Conservation (phyloP, 2,329 filamentous ascomycete species). For the Aureobasidium sp. region DNA sequence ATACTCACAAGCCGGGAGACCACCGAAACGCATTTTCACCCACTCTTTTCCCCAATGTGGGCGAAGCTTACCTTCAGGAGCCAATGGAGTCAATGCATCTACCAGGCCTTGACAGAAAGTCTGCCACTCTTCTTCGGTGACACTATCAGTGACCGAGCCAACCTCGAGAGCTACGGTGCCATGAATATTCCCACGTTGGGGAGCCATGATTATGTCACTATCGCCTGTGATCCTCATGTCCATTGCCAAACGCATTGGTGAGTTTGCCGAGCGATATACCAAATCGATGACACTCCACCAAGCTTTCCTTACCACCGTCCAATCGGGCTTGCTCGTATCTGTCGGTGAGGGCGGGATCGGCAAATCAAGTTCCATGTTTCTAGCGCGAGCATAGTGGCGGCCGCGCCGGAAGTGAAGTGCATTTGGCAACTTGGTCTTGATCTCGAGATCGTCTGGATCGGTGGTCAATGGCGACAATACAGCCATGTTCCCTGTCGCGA, state of each 20-base stretch:
- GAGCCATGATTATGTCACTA: constrained; percentile 40
- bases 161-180: constrained; percentile 39
- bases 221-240: constrained; percentile 23
- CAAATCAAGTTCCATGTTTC: constrained; percentile 34
- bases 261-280: constrained; percentile 28
- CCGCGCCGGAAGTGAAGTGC: constrained; percentile 39
- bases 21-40: neutral
- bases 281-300: constrained; percentile 46
- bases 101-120: constrained; percentile 36
- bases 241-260: constrained; percentile 18
- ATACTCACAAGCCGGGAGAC: constrained; percentile 25
- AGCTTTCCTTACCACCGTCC: constrained; percentile 36
- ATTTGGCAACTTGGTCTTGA: constrained; percentile 39
- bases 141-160: constrained; percentile 33
- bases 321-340: constrained; percentile 33
- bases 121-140: constrained; percentile 31
- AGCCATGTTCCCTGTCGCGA: constrained; percentile 31
- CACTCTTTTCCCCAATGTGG: constrained; percentile 44
- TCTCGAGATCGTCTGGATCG: constrained; percentile 8
- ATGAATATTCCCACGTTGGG: constrained; percentile 36
- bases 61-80: constrained; percentile 23
- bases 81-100: constrained; percentile 31
- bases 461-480: constrained; percentile 10
- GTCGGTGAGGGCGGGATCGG: constrained; percentile 31
- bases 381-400: constrained; percentile 14